Evolutionary conservation across 805 yeast species (phyloP).

Genomic region (Cyberlindnera saturnus): DNA sequence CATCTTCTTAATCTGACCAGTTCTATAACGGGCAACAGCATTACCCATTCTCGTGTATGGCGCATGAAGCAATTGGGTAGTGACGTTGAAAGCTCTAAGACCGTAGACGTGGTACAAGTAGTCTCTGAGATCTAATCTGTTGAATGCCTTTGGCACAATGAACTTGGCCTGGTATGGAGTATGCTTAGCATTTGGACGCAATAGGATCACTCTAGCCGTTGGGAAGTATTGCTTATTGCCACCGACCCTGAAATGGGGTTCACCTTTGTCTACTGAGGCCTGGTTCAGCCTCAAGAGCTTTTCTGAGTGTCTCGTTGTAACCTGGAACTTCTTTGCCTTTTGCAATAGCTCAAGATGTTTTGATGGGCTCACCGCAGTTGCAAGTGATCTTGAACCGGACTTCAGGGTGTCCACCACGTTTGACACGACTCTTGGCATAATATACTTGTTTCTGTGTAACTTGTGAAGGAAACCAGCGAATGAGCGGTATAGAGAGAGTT

Average conservation of each 20-base stretch:
- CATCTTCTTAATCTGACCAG: slow-evolving; percentile 88
- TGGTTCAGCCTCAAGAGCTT: slow-evolving; percentile 22
- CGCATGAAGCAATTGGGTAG: slow-evolving; percentile 78
- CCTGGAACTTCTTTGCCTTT: slow-evolving; percentile 16
- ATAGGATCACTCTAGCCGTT: slow-evolving; percentile 67
- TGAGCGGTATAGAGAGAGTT: no score
- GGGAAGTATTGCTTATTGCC: slow-evolving; percentile 76
- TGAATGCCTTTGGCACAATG: slow-evolving; percentile 88
- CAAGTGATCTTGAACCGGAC: slow-evolving; percentile 23
- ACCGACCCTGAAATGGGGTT: slow-evolving; percentile 82
- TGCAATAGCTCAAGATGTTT: slow-evolving; percentile 8
- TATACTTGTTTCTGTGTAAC: not conserved
- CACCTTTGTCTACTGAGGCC: slow-evolving; percentile 51
- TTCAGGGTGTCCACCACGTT: slow-evolving; percentile 10
- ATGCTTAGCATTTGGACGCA: slow-evolving; percentile 92
- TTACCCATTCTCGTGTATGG: slow-evolving; percentile 56
- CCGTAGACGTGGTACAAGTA: slow-evolving; percentile 89
- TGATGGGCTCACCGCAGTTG: slow-evolving; percentile 21
- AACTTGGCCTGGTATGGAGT: slow-evolving; percentile 97
- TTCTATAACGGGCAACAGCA: slow-evolving; percentile 62
- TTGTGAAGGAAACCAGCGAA: not conserved
- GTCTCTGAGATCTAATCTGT: slow-evolving; percentile 91
- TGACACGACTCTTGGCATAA: slow-evolving; percentile 22
- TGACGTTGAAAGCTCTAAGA: slow-evolving; percentile 79
- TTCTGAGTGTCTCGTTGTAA: slow-evolving; percentile 20